phyloP scores from a whole-genome alignment of 1,139 yeast species.

The Scheffersomyces parashehatae region DNA sequence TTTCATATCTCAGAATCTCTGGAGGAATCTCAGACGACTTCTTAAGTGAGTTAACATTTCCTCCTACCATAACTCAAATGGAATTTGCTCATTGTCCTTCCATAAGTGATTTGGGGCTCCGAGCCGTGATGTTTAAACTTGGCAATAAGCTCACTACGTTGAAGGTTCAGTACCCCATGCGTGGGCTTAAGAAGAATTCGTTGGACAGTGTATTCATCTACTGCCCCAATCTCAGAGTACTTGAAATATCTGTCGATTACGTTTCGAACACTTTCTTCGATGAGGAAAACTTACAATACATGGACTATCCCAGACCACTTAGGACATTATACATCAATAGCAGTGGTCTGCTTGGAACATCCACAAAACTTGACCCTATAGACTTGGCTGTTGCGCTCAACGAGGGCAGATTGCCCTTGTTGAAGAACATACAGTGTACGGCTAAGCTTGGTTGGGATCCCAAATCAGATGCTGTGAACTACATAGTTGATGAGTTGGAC shows the following conservation, averaged over 20 bases:
- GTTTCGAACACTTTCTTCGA: constrained; percentile 65
- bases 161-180: constrained; percentile 85
- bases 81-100: constrained; percentile 89
- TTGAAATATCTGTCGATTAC: constrained; percentile 81
- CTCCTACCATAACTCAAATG: constrained; percentile 65
- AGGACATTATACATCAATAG: constrained; percentile 70
- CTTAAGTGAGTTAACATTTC: constrained; percentile 64
- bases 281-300: constrained; percentile 52
- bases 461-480: constrained; percentile 61
- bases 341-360: constrained; percentile 86
- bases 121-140: constrained; percentile 56
- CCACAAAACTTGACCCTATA: constrained; percentile 80
- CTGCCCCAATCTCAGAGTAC: constrained; percentile 68
- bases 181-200: constrained; percentile 66
- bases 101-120: constrained; percentile 61
- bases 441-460: constrained; percentile 89
- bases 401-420: constrained; percentile 71
- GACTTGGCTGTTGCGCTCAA: constrained; percentile 83
- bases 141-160: constrained; percentile 67
- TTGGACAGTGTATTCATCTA: constrained; percentile 70
- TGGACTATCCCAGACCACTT: constrained; percentile 54
- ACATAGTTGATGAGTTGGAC: constrained; percentile 39
- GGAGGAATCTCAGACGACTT: constrained; percentile 91
- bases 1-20: constrained; percentile 71
- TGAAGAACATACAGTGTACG: constrained; percentile 66